phyloP scores from a whole-genome alignment of 441 rosid species.

The Daphne laureola region DNA sequence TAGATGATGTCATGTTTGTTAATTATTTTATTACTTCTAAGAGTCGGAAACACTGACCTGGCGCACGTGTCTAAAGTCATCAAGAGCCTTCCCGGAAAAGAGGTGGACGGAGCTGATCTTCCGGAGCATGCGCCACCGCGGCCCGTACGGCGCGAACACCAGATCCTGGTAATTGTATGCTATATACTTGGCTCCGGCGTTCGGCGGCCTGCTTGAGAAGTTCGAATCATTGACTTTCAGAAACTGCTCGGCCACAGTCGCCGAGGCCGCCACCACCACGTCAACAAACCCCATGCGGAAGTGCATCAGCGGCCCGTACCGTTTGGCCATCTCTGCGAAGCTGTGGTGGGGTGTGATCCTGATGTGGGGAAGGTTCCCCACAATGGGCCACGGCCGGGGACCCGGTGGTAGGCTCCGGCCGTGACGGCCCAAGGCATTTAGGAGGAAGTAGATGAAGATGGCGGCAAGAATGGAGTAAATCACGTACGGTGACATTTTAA shows the following conservation, averaged over 20 bases:
- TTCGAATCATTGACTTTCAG: slow-evolving; percentile 59
- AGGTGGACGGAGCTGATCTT: slow-evolving; percentile 70
- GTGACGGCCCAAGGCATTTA: slow-evolving; percentile 14
- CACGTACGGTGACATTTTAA: neutral
- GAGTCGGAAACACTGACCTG: slow-evolving; percentile 29
- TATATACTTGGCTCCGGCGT: slow-evolving; percentile 66
- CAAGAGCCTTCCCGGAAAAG: slow-evolving; percentile 74
- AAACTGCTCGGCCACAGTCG: slow-evolving; percentile 67
- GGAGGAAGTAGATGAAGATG: slow-evolving; percentile 25
- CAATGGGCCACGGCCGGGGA: slow-evolving; percentile 66
- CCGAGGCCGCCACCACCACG: slow-evolving; percentile 67
- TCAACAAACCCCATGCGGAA: slow-evolving; percentile 59
- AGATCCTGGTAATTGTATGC: slow-evolving; percentile 82
- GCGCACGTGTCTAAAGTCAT: slow-evolving; percentile 57
- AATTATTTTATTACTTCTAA: too few relatives aligned
- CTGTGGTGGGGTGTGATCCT: slow-evolving; percentile 61
- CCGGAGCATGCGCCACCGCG: slow-evolving; percentile 72
- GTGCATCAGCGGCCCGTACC: slow-evolving; percentile 65
- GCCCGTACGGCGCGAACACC: slow-evolving; percentile 79
- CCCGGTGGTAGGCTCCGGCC: slow-evolving; percentile 60
- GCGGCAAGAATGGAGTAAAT: neutral
- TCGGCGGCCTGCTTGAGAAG: slow-evolving; percentile 78
- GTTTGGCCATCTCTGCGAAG: slow-evolving; percentile 38
- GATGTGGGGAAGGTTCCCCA: slow-evolving; percentile 76
- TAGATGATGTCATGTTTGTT: too few relatives aligned